Base-by-base conservation (phyloP, 2,329 filamentous ascomycete species). In the Harringtonia aguacate region DNA sequence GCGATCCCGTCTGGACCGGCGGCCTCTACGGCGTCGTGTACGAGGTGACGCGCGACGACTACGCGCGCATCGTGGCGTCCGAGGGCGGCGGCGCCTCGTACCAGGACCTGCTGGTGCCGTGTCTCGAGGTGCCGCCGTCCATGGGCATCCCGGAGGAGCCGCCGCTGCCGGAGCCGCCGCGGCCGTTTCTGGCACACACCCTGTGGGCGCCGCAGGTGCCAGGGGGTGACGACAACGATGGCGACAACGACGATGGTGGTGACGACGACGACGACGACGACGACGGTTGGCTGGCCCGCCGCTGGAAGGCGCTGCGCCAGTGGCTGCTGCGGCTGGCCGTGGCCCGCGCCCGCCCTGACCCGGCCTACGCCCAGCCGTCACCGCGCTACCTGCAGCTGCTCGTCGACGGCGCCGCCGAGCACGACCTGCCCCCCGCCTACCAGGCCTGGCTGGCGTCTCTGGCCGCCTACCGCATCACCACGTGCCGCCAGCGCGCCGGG, bases 1-100 rank as follows among this genome's bases (percentile, higher is more conserved):
- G 77, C 54, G 67, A 74, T 43, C 66, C 61, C 9, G 55, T 65
- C 43, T 94, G 87, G 88, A 68, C 79, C 50, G 89, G 88, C 56
- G 86, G 86, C 5, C 73, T 98, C 3, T 77, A 95, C 34, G 92
- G 92, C 21, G 87, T 95, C 15, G 92, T 97, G 4, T 98, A 98
- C 66, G 89, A 97, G 65, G 86, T 97, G 27, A 95, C 88, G 1
- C 67, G 73, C 17, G 62, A 73, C 36, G 92, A 98, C 65, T 98
- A 86, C 59, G 74, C 80, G 8, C 84, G 77, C 47, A 95, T 98
- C 53, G 82, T 97, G 48, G 81, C 81, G 6, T 95, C 89, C 6
- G 92, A 98, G 61, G 90, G 90, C 41, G 89, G 86, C 28, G 89
- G 89, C 17, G 66, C 79, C 3, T 75, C 81, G n/a, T 98, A 98